Evolutionary conservation across 78 protist genomes (phyloP).

Genomic region (Dictyostelium capitatum): DNA sequence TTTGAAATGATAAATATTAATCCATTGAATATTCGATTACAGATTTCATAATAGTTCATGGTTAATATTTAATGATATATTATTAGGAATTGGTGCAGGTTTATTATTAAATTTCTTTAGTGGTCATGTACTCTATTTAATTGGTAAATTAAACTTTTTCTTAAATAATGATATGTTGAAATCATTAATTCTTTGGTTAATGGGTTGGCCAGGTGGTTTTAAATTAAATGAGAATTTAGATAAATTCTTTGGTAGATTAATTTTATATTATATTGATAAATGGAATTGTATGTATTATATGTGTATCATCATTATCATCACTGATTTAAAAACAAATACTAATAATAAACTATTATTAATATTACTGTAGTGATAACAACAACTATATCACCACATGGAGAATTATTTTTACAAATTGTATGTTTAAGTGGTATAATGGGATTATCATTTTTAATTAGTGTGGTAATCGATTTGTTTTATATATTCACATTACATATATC

Average conservation of each 20-base stretch:
- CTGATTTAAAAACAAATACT: not conserved
- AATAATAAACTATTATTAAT: not conserved
- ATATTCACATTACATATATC: slow-evolving; percentile 77
- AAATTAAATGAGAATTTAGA: slow-evolving; percentile 87
- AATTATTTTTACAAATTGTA: slow-evolving; percentile 26
- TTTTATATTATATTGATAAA: slow-evolving; percentile 48
- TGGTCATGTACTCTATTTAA: slow-evolving; percentile 18
- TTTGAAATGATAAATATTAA: not conserved
- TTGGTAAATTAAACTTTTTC: slow-evolving; percentile 18
- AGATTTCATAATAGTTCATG: slow-evolving; percentile 55
- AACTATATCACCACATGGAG: slow-evolving; percentile 55
- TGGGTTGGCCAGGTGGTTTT: slow-evolving; percentile 89
- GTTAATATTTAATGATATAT: slow-evolving; percentile 59
- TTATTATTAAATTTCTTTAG: slow-evolving; percentile 28
- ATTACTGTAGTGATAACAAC: slow-evolving; percentile 44
- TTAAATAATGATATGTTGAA: slow-evolving; percentile 58
- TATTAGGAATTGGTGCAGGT: slow-evolving; percentile 45
- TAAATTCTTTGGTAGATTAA: slow-evolving; percentile 76
- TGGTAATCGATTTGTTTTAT: slow-evolving; percentile 71
- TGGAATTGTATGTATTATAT: slow-evolving; percentile 50
- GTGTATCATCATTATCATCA: not conserved
- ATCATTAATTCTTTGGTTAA: slow-evolving; percentile 79
- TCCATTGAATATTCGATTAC: not conserved
- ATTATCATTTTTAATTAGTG: slow-evolving; percentile 55
- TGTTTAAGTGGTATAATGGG: slow-evolving; percentile 79